Evolutionary conservation across 192 early-diverging fungal genomes (phyloP), one percentile per base, ranked within the genome.

Genomic region (Diversispora eburnea): DNA sequence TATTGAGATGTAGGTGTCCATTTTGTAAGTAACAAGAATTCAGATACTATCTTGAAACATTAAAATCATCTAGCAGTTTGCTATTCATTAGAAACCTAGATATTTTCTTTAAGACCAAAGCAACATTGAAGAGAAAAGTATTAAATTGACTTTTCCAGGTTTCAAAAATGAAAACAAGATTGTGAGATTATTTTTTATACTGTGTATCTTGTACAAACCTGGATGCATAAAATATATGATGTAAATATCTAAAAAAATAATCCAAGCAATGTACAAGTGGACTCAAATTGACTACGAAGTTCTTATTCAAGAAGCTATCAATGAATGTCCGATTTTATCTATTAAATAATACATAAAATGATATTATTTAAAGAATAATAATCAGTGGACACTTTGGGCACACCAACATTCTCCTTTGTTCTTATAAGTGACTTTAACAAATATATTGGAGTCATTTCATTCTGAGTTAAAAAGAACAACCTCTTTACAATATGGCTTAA

Each of bases 101-200:
- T 74, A 74, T 41, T 77, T 17, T n/a, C 51, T 77, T 17, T n/a
- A 42, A 8, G 51, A 77, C 41, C 59, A 66, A 56, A 75, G 61
- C 4, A 22, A 64, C 19, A 52, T 73, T 5, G 65, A 74, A 6
- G 42, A 42, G 7, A 52, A 58, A 25, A 51, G 54, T 41, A 67
- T 77, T 47, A 72, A 65, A 49, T 67, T 17, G 10, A 41, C 72
- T 33, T 77, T 77, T 72, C 52, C 48, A 6, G 54, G 41, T 46
- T 73, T 17, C 5, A 19, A 20, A 25, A 6, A 8, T 56, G 48
- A 52, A 8, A 67, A n/a, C 49, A 77, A 39, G n/a, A 67, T 6
- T 77, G 76, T 22, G 19, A 73, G 10, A 66, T 74, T 51, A 48
- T 77, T 42, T 74, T 66, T 61, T 77, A 39, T 47, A 74, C 46